These are phyloP conservation scores for Colletotrichum filicis DNA, from an alignment of 2,329 filamentous ascomycete genomes.

Conservation along the genomic window DNA sequence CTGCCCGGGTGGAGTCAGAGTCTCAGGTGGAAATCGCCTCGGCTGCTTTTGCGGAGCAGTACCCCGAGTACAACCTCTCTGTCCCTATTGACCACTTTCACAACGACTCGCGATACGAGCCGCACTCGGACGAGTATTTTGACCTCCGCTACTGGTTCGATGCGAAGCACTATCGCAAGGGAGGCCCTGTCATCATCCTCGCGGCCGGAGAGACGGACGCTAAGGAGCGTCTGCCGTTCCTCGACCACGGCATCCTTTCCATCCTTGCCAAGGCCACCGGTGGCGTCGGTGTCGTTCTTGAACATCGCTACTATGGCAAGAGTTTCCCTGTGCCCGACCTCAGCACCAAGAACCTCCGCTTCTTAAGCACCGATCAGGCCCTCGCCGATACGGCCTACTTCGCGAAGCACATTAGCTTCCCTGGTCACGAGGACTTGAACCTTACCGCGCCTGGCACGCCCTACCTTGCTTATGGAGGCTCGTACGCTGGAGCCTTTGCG, in stretches of 20 bases:
- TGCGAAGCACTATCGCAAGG: slow-evolving; percentile 76
- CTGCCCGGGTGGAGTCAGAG: not conserved
- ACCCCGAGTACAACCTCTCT: slow-evolving; percentile 52
- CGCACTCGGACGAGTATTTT: slow-evolving; percentile 77
- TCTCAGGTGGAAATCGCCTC: not conserved
- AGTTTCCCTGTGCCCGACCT: slow-evolving; percentile 78
- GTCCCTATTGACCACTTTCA: slow-evolving; percentile 84
- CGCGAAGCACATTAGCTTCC: slow-evolving; percentile 76
- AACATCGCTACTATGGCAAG: slow-evolving; percentile 88
- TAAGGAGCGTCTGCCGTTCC: slow-evolving; percentile 70
- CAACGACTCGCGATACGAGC: slow-evolving; percentile 81
- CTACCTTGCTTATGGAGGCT: slow-evolving; percentile 85
- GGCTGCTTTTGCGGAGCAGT: slow-evolving; percentile 36
- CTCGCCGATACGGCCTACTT: slow-evolving; percentile 87
- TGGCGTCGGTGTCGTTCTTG: slow-evolving; percentile 82
- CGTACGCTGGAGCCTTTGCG: slow-evolving; percentile 83
- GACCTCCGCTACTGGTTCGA: slow-evolving; percentile 87
- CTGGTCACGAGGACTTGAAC: slow-evolving; percentile 74
- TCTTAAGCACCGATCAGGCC: slow-evolving; percentile 85
- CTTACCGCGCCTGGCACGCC: slow-evolving; percentile 73
- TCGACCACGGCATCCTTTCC: slow-evolving; percentile 82
- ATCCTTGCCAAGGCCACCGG: slow-evolving; percentile 76
- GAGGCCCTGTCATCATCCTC: slow-evolving; percentile 85
- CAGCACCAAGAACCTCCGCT: slow-evolving; percentile 76
- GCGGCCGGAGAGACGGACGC: slow-evolving; percentile 77